Evolutionary conservation across 108 stramenopile genomes (phyloP), one percentile per base, ranked within the genome.

Genomic region (Cyclostephanos tholiformis): DNA sequence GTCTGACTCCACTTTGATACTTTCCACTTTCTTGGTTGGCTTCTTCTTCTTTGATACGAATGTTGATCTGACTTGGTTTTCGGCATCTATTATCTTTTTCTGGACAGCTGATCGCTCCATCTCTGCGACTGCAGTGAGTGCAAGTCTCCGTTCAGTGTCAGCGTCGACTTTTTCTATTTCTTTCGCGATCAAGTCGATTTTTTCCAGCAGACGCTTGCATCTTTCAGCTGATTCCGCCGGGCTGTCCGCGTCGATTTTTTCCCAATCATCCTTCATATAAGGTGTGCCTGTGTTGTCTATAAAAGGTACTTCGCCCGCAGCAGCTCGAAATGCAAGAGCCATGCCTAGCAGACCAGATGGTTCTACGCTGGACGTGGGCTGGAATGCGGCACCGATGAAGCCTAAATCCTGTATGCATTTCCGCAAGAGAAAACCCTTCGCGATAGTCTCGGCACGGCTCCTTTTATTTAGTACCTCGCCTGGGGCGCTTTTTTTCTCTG

Each of bases 301-400:
- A 74, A 90, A 84, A n/a, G 80, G 75, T 43, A 92, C 72, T 35
- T 92, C 87, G 0, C 94, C 94, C 11, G 94, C 87, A 25, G 91
- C 89, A 50, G 86, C 90, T 41, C 94, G 87, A 76, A 95, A 95
- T 14, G 91, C 94, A 35, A 95, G 82, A 17, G 94, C 90, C 88
- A 95, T 88, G 1, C 91, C 90, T 43, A 91, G 79, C 23, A 95
- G 65, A 6, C 91, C 85, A 25, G 83, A 77, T 12, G 90, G 83
- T 30, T 95, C 93, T 26, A 95, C 83, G 49, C 77, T 72, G 35
- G 88, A 75, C 8, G 86, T 80, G 10, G 90, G 86, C 38, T 89
- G 80, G 44, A 68, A 87, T 50, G 79, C 30, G 16, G 85, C 75
- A 5, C 89, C 89, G 32, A 57, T 77, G 44, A 84, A 74, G 19